Base-by-base conservation (phyloP, 78 protist species). In the Planoprotostelium fungivorum region DNA sequence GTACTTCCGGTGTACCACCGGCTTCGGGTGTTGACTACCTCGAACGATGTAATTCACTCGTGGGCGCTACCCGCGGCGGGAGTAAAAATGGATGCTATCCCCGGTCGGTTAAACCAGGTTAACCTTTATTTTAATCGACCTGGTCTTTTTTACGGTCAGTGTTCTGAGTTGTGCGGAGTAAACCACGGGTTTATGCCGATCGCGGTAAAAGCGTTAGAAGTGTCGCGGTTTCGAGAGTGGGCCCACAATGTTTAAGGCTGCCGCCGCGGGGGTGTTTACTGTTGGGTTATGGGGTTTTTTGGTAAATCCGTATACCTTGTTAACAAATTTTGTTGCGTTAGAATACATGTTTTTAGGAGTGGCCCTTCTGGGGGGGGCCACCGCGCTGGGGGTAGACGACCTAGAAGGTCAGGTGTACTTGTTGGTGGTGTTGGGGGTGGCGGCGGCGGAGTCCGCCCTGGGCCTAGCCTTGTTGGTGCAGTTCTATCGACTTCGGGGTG, bases 11-110 rank as follows among this genome's bases (percentile, higher is more conserved):
- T 87, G 10, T 73, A 87, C 63, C 35, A 84, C 63, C 89, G 73
- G 63, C 63, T 87, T 38, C 0, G 89, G 73, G 63, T 87, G 73
- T 73, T 87, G 34, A 87, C 73, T 0, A 87, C 89, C 9, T 87
- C 89, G 34, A 38, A 85, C 63, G 89, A 87, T 87, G 89, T 87
- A 10, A 73, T 87, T 73, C 89, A 87, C 73, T 73, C 86, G 25
- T 87, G 89, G 89, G 89, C 89, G 23, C 38, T 87, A 37, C 89
- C 83, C 28, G 63, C 89, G 35, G 63, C 73, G 63, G 89, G 89
- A 37, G 73, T 87, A 28, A 87, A 87, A 87, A 85, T 87, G 10
- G 89, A 87, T 87, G 89, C 89, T 5, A 85, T 87, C 34, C 83
- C 83, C 23, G 89, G 89, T 25, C 9, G 89, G 73, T 87, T 87